Evolutionary conservation across 2,329 filamentous ascomycete species (phyloP).

Genomic region (Calonectria pseudoturangicola): DNA sequence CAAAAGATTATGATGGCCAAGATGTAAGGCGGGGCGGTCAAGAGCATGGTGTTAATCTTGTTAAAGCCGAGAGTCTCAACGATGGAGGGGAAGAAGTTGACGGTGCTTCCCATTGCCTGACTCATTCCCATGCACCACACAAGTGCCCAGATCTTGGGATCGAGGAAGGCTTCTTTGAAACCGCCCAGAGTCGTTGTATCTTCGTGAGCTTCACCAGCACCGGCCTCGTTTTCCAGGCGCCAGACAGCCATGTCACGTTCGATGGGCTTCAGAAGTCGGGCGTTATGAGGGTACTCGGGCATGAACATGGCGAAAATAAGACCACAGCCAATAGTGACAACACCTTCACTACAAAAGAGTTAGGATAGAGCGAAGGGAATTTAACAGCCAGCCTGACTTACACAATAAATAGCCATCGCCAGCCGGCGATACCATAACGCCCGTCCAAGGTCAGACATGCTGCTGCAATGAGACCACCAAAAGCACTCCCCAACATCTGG

Average conservation of each 20-base stretch:
- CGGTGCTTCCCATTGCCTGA: slow-evolving; percentile 62
- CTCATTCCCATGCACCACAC: slow-evolving; percentile 62
- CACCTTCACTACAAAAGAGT: slow-evolving; percentile 69
- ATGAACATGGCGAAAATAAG: slow-evolving; percentile 73
- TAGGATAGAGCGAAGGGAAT: neutral
- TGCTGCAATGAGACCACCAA: slow-evolving; percentile 70
- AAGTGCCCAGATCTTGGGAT: slow-evolving; percentile 76
- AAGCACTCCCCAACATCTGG: slow-evolving; percentile 64
- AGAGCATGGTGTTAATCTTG: slow-evolving; percentile 74
- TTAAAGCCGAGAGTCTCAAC: slow-evolving; percentile 74
- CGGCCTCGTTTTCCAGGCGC: slow-evolving; percentile 78
- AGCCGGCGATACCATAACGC: slow-evolving; percentile 67
- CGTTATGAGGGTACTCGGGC: slow-evolving; percentile 72
- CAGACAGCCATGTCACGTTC: slow-evolving; percentile 75
- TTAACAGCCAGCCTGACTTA: neutral
- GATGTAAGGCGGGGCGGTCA: slow-evolving; percentile 80
- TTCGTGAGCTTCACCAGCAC: slow-evolving; percentile 75
- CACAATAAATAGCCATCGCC: slow-evolving; percentile 71
- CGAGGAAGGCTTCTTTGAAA: slow-evolving; percentile 70
- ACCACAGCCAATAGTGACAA: slow-evolving; percentile 77
- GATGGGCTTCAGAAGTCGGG: slow-evolving; percentile 44
- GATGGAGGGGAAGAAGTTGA: slow-evolving; percentile 58
- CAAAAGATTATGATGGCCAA: slow-evolving; percentile 58
- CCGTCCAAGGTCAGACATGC: slow-evolving; percentile 68
- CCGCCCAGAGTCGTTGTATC: slow-evolving; percentile 74